These are phyloP conservation scores for Cercospora brassicicola DNA, from an alignment of 2,329 filamentous ascomycete genomes.

Conservation along the genomic window DNA sequence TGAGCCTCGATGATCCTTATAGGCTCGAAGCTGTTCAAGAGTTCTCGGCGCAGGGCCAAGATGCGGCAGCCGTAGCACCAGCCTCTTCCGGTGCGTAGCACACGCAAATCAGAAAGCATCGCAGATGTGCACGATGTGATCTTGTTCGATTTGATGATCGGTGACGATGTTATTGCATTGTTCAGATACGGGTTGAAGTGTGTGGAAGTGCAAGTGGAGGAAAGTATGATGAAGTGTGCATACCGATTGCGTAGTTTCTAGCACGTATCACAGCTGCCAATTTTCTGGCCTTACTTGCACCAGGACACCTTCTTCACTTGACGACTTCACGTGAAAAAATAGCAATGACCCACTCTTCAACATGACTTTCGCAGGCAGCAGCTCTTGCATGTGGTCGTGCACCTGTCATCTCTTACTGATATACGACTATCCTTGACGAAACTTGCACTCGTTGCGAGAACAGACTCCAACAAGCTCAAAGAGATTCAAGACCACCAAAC, in stretches of 20 bases:
- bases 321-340: background rate
- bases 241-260: background rate
- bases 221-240: background rate
- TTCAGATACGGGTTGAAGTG: background rate
- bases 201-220: background rate
- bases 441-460: background rate
- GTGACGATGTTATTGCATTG: background rate
- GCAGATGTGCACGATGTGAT: background rate
- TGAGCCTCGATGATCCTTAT: background rate
- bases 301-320: background rate
- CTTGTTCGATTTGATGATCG: background rate
- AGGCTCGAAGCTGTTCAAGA: background rate
- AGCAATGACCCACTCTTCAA: conserved; percentile 3
- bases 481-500: background rate
- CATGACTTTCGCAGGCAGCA: background rate
- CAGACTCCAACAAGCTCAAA: background rate
- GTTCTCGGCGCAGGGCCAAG: conserved; percentile 14
- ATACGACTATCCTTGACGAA: background rate
- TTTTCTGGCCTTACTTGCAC: background rate
- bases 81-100: background rate
- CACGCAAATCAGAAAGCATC: background rate
- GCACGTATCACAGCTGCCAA: background rate
- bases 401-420: background rate
- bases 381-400: background rate
- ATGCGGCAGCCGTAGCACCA: background rate